Percentiles rank a stretch among this genome's conserved stretches.
These are phyloP conservation scores for Blastobotrys ciferrii DNA, from an alignment of 1,139 yeast species.

Conservation along the genomic window DNA sequence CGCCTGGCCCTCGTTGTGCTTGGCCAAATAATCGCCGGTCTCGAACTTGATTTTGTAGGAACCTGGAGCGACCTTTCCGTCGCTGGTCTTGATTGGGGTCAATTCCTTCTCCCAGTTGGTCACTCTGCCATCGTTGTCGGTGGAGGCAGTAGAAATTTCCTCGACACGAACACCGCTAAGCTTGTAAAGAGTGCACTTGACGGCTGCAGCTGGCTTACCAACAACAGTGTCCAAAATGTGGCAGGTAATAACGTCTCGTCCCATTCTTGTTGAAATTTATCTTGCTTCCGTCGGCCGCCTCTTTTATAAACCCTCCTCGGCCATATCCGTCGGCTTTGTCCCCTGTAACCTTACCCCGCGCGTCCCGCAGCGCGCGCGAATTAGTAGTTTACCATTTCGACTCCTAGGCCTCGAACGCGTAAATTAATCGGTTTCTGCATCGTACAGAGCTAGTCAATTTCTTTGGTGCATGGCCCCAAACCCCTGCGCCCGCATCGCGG, in stretches of 20 bases:
- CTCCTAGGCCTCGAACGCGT: neutral
- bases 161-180: conserved; percentile 29
- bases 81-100: conserved; percentile 34
- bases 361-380: neutral
- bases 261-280: conserved; percentile 11
- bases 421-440: too few relatives aligned
- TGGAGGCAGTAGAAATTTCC: conserved; percentile 53
- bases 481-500: too few relatives aligned
- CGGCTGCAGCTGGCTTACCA: conserved; percentile 75
- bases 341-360: neutral
- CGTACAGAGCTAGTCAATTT: too few relatives aligned
- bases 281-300: neutral
- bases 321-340: conserved; percentile 2
- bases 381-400: too few relatives aligned
- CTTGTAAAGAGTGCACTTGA: conserved; percentile 39
- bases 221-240: conserved; percentile 82
- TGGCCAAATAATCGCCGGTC: conserved; percentile 61
- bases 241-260: conserved; percentile 66
- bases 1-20: conserved; percentile 33
- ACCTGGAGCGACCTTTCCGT: conserved; percentile 49
- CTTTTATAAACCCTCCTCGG: conserved; percentile 2
- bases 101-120: conserved; percentile 53
- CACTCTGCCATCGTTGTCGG: conserved; percentile 78
- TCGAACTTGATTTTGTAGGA: conserved; percentile 72
- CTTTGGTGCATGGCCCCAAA: too few relatives aligned